Base-by-base conservation (phyloP, 2,329 filamentous ascomycete genomes). In the Monosporascus sp. region DNA sequence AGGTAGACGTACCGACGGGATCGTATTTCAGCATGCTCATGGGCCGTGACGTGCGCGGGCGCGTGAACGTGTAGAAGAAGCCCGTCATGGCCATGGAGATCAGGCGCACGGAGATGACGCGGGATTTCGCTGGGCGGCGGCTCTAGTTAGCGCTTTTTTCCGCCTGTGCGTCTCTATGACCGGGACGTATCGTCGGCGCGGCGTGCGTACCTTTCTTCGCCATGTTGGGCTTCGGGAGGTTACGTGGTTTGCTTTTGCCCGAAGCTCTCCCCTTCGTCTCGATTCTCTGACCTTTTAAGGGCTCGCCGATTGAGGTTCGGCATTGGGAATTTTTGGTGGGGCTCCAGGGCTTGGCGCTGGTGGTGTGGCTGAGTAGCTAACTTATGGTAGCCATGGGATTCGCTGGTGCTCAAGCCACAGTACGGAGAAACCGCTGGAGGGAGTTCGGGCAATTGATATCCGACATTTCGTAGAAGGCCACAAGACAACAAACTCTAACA, bases 1-100 rank as follows among this genome's bases (percentile, higher is more conserved):
- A 49, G 18, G 44, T 48, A 18, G n/a, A 59, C 81, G 60, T 84
- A 96, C 90, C 87, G 60, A 99, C 92, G 42, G 94, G 94, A 70
- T 99, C 94, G 74, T 99, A 99, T 79, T 99, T 99, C 64, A 99
- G 78, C 90, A 99, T 94, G 76, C 91, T 95, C 74, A 99, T 82
- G 52, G 95, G 92, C 45, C 87, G 80, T 57, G 91, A 81, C 31
- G 83, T 81, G 62, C 94, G 86, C 14, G 91, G 92, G 54, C 95
- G 86, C 62, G 87, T 81, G 72, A 96, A 85, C 51, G 90, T 95
- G 73, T 93, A 92, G 80, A 93, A 99, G 81, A 91, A 99, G 67
- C 94, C 94, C 25, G 94, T 99, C 87, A 96, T 87, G 70, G 94
- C 94, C 94, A 99, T 99, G 59, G 91, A 96, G 71, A 99, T 79